Base-by-base conservation (phyloP, 371 early-diverging fungal genomes). In the Mortierella sp. region DNA sequence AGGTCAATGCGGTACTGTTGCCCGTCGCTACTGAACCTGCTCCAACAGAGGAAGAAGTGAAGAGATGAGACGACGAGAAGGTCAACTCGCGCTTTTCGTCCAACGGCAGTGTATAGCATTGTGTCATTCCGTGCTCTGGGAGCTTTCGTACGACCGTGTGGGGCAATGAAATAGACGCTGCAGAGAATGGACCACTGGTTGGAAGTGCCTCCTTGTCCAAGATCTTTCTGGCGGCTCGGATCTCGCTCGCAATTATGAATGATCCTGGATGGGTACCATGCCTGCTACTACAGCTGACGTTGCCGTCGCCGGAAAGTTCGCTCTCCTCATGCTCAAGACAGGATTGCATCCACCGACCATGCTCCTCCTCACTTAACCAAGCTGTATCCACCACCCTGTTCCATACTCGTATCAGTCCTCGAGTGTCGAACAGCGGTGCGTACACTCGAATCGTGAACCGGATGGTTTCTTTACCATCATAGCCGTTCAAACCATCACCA, bases 331-430 rank as follows among this genome's bases (percentile, higher is more conserved):
- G 59, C 41, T 59, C 59, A 9, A 59, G 26, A 50, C 59, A 59
- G n/a, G 59, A 16, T 23, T 59, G 59, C 7, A 59, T 59, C 59
- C 59, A 59, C 27, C 59, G 59, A 6, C 59, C 59, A 18, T 59
- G 59, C 31, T 59, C 59, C 26, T 21, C 55, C 19, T 59, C 59
- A 28, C 39, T 59, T 51, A 59, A 50, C 34, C 50, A 59, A 9
- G 59, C 50, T 7, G 49, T 38, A 1, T 39, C 59, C 13, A 49
- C 39, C 13, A 59, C 31, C 50, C 50, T 50, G 28, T 59, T 59
- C 59, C 59, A 59, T 5, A 31, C 23, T 2, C 41, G 51, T 26
- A 59, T 50, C 23, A 59, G 28, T 8, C 42, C 47, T 24, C 41
- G 41, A 18, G 39, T 59, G 41, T 49, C 51, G 23, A 59, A 59